Base-by-base conservation (phyloP, 2,329 filamentous ascomycete genomes). In the Ambrosiella cleistominuta region DNA sequence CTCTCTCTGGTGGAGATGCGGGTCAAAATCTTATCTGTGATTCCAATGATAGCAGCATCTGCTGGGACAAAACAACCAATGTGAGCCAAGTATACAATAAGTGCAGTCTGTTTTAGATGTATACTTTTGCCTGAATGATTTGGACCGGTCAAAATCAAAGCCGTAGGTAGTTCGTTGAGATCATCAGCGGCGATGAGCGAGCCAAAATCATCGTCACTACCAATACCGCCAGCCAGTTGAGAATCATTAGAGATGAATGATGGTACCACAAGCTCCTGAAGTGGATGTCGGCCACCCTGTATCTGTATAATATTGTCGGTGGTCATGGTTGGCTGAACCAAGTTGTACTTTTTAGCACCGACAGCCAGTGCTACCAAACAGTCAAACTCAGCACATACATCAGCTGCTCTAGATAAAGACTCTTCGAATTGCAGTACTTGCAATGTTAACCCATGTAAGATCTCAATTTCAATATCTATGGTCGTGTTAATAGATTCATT, bases 81-180 rank as follows among this genome's bases (percentile, higher is more conserved):
- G 66, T 98, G 93, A 0, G 93, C 88, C 69, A 98, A 78, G 66
- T 93, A 96, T 12, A 95, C 83, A 60, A 95, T 93, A 54, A 96
- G 72, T 3, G 90, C 93, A 38, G 88, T 80, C 68, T 98, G 91
- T 68, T 95, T 98, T 66, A 97, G 76, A 68, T 95, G 97, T 0
- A 97, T 81, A 64, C 89, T 97, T 69, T 98, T 98, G 0, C 93
- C 93, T 0, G 93, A 97, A 67, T 93, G 94, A 64, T 98, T 98
- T 3, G 93, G 90, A 0, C 93, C 93, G 0, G 93, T 97, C 64
- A 98, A 70, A 5, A 96, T 72, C 11, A 96, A 68, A 70, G 88
- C 88, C 11, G 63, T 62, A 2, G 55, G 47, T 15, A 62, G n/a
- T 5, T 57, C 54, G 53, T 54, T 17, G 11, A 40, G 17, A 17